Evolutionary conservation across 2,329 filamentous ascomycete species (phyloP), one percentile per base, ranked within the genome.

Genomic region (Colletotrichum lentis): DNA sequence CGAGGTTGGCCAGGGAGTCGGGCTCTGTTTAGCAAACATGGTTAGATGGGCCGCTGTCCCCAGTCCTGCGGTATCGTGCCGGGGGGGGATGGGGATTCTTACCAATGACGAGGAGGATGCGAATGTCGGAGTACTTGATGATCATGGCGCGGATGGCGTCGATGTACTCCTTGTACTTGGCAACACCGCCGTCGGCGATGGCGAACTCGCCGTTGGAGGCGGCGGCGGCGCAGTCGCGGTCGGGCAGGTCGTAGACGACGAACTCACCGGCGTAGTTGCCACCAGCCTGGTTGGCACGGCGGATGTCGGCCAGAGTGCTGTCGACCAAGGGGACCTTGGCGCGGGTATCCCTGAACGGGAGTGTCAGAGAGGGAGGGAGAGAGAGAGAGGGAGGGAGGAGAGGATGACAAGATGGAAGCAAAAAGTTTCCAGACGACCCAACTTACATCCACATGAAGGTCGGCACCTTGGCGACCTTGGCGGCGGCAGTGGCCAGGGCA

Each of bases 241-340:
- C 84, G 14, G 86, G 86, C 3, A 88, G 81, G 74, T 88, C 82
- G 73, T 88, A 88, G 63, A 88, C 81, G 60, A 87, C 85, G 52
- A 87, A 81, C 57, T 82, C 79, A 5, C 80, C 84, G 12, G 80
- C 82, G 66, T 84, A 82, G 58, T 78, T 77, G 27, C 71, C 75
- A 10, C 77, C 77, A 41, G 76, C 76, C 62, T 73, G 69, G 72
- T 79, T 82, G 2, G 77, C 78, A 20, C 74, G 73, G 50, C 76
- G 77, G 61, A 84, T 82, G 31, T 83, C 78, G n/a, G 74, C 76
- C 24, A 88, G 78, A 20, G 82, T 84, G 24, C 75, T 70, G 20
- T 79, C 76, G 75, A 86, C 80, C 60, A 82, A 71, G 62, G 81
- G 78, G 18, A 86, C 79, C 73, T 85, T 85, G 66, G 77, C 77